Evolutionary conservation across 257 asterid species (phyloP), one percentile per base, ranked within the genome.

Genomic region (Agastache rugosa): DNA sequence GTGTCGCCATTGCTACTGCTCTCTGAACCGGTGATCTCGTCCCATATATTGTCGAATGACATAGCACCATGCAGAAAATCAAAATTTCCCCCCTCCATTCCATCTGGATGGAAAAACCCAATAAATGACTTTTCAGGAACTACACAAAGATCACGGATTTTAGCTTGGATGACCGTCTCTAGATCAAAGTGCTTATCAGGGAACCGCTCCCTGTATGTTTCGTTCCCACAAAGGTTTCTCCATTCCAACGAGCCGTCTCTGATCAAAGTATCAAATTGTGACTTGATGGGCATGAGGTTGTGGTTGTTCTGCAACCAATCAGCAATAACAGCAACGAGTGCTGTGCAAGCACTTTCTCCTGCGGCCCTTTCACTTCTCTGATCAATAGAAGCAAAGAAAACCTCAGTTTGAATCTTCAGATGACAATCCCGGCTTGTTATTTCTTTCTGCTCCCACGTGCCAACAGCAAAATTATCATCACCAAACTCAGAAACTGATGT

Each of bases 181-280:
- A 94, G 89, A 79, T 94, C 99, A 51, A 92, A 94, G 92, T 94
- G 99, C 88, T 87, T 89, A 79, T 94, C 98, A 22, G 96, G 93
- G 73, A 94, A 94, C 14, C 83, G 79, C 50, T 84, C 96, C 77
- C 62, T 73, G 74, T 85, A 92, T 2, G 77, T 83, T 68, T 87
- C 92, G 15, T 94, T 85, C 72, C 84, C 92, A 54, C 96, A 94
- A 22, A 94, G 98, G 58, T 87, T 90, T 79, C 99, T 87, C 99
- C 99, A 94, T 74, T 92, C 97, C 16, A 87, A 79, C 25, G 99
- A 94, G 65, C 99, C 99, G 56, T 94, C 97, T 73, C 97, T 80
- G 71, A 94, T 92, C 75, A 94, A 76, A 58, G 86, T 79, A 45
- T 94, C 96, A 23, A 94, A 94, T 78, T 94, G 99, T 0, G 97